Evolutionary conservation across 2,329 filamentous ascomycete genomes (phyloP).

Genomic region (Neofusicoccum parvum): DNA sequence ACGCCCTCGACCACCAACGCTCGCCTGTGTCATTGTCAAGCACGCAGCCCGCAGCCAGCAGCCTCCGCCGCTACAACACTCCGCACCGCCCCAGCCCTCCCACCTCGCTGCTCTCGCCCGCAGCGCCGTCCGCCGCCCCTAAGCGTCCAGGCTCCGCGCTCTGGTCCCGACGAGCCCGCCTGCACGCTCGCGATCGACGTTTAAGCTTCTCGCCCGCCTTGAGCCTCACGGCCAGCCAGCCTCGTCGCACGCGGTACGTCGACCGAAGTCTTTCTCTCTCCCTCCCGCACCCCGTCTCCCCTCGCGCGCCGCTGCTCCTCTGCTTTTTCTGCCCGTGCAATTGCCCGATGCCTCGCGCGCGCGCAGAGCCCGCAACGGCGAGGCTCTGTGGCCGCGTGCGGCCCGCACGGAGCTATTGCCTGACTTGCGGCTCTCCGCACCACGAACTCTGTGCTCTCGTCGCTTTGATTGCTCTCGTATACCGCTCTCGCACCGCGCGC

Average conservation of each 20-base stretch:
- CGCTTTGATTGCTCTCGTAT: constrained; percentile 15
- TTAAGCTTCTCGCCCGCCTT: constrained; percentile 21
- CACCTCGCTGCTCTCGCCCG: background rate
- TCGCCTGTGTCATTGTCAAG: background rate
- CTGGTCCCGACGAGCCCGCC: background rate
- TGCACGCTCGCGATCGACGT: constrained; percentile 20
- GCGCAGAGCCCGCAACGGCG: background rate
- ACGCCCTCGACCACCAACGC: background rate
- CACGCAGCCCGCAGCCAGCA: background rate
- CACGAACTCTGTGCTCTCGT: constrained; percentile 4
- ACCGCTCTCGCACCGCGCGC: background rate
- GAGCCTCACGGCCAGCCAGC: constrained; percentile 19
- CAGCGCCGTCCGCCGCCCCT: background rate
- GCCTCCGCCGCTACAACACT: background rate
- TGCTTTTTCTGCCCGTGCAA: constrained; percentile 9
- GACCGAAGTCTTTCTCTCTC: background rate
- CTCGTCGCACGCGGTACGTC: constrained; percentile 21
- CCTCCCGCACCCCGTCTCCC: background rate
- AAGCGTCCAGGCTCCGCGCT: background rate
- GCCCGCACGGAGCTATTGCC: constrained; percentile 18
- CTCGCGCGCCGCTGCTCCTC: background rate
- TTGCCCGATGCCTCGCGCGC: constrained; percentile 7
- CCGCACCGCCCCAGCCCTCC: background rate
- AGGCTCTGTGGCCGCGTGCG: constrained; percentile 11
- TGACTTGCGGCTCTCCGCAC: constrained; percentile 19